Conservation (phyloP, 2,329 filamentous ascomycete species). For the Dichotomopilus funicola region DNA sequence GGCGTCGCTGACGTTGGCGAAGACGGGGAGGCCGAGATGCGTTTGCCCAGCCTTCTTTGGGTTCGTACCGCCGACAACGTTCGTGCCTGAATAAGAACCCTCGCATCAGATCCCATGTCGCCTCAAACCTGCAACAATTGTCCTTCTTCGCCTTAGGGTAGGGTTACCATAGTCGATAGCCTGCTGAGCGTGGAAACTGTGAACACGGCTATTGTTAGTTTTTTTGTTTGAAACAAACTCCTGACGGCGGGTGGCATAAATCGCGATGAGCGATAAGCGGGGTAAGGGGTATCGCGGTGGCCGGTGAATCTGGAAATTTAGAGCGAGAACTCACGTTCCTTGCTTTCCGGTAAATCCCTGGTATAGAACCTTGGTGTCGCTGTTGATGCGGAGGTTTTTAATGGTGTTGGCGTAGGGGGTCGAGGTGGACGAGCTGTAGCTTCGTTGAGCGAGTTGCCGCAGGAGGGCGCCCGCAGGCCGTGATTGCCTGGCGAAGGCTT, state of each 20-base stretch:
- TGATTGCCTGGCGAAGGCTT: constrained; percentile 69
- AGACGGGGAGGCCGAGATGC: constrained; percentile 89
- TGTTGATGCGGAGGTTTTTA: constrained; percentile 86
- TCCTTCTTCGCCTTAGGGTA: constrained; percentile 15
- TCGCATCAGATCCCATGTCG: constrained; percentile 27
- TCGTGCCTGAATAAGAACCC: constrained; percentile 60
- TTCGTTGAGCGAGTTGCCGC: constrained; percentile 59
- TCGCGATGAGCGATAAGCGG: constrained; percentile 13
- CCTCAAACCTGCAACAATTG: background rate
- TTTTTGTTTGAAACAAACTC: constrained; percentile 1
- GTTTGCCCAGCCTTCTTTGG: constrained; percentile 93
- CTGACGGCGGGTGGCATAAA: constrained; percentile 2
- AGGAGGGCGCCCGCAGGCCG: constrained; percentile 62
- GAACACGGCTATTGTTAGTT: constrained; percentile 28
- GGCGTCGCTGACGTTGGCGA: constrained; percentile 80
- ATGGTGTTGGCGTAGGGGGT: constrained; percentile 66
- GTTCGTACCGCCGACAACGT: constrained; percentile 96
- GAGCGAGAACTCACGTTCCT: constrained; percentile 64
- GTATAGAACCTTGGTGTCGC: constrained; percentile 89
- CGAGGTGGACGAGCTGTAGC: constrained; percentile 61
- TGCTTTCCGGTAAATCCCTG: constrained; percentile 98
- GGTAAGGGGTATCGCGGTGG: background rate
- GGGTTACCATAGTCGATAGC: constrained; percentile 91
- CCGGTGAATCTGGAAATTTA: background rate
- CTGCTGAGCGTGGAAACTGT: constrained; percentile 92